Evolutionary conservation across 495 filamentous ascomycete species (phyloP), one percentile per base, ranked within the genome.

Genomic region (Bombardia bombarda): DNA sequence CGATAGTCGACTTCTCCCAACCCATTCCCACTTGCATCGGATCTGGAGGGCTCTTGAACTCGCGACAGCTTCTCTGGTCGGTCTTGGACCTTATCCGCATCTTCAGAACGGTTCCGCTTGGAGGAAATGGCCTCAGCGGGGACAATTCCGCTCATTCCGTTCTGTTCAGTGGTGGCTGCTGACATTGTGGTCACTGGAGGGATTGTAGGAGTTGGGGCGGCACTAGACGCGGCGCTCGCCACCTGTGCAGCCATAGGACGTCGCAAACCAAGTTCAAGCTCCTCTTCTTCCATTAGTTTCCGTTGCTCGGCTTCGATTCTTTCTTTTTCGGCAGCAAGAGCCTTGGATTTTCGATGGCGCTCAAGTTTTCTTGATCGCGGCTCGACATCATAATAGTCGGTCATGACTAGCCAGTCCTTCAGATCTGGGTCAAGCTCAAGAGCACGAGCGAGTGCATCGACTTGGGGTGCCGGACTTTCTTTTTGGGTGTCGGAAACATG

Each of bases 321-420:
- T 13, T 49, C 42, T 40, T 50, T 61, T 40, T 64, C 47, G 24
- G 58, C 63, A 43, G 69, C 74, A 35, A 78, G 53, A 24, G 53
- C 65, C 38, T 62, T 63, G 21, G 58, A 51, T 52, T 63, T 63
- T 32, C 67, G 62, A 42, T 68, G 64, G 41, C 62, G 65, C n/a
- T 56, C 53, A 10, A 81, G 56, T 23, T 63, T 57, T 38, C 67
- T 63, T 23, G 62, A 55, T 34, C 78, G 71, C 41, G 69, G 66
- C 20, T 66, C 53, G 7, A 60, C 50, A 43, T 83, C 66, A 45
- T 78, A 65, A 53, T 74, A 83, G 22, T 72, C 68, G 16, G 79
- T 83, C 34, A 79, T 57, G 23, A 74, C 67, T 23, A 83, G 68
- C 75, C 78, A 83, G 40, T 81, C 75, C 36, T 65, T 56, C 16